Evolutionary conservation across 2,329 filamentous ascomycete genomes (phyloP).

Genomic region (Colletotrichum sp.): DNA sequence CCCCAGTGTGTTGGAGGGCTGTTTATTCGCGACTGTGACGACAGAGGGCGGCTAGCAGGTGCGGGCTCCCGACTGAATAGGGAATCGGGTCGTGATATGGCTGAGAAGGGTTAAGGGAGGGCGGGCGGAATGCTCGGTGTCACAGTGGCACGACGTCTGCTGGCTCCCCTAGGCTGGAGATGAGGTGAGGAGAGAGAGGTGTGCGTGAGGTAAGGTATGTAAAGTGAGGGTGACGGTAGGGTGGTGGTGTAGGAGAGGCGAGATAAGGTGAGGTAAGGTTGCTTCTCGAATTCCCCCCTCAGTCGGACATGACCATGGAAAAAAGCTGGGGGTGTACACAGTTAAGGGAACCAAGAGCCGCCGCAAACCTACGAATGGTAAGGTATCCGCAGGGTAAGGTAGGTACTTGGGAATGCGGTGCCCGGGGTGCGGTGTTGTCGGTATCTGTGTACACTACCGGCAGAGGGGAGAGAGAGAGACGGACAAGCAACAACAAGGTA

Average conservation of each 20-base stretch:
- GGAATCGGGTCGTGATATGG: background rate
- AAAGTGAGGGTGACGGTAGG: background rate
- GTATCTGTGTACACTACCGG: background rate
- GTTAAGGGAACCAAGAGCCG: background rate
- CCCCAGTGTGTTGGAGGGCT: background rate
- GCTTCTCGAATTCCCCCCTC: background rate
- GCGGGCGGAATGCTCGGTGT: slow-evolving; percentile 19
- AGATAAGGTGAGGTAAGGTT: background rate
- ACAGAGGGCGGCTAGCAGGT: slow-evolving; percentile 1
- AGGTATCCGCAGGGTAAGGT: background rate
- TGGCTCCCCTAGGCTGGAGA: background rate
- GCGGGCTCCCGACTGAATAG: background rate
- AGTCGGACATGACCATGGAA: background rate
- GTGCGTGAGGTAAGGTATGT: background rate
- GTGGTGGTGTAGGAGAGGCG: background rate
- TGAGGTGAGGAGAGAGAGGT: background rate
- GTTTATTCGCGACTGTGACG: background rate
- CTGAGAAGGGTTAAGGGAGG: slow-evolving; percentile 6
- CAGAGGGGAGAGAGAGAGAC: background rate
- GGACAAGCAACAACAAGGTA: background rate
- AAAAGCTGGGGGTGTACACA: background rate
- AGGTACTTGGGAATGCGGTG: background rate
- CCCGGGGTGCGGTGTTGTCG: background rate
- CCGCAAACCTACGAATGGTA: background rate
- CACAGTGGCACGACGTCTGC: slow-evolving; percentile 16